Conservation (phyloP, 441 rosid species). For the Raphanus hybrid region DNA sequence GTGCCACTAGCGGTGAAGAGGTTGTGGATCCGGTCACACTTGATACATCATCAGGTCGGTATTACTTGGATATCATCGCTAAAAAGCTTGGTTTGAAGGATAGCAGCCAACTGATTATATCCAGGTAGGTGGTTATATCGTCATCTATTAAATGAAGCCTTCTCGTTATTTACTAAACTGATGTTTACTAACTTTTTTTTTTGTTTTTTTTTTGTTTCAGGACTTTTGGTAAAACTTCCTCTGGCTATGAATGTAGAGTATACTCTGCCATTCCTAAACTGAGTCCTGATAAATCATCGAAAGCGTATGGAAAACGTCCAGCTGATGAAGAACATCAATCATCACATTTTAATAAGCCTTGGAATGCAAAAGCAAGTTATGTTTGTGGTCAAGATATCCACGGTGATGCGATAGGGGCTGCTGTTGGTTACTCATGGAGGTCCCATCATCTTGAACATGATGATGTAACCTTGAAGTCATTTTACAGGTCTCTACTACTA, state of each 20-base stretch:
- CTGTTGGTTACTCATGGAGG: slow-evolving; percentile 77
- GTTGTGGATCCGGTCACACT: slow-evolving; percentile 56
- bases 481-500: slow-evolving; percentile 4
- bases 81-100: slow-evolving; percentile 61
- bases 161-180: not conserved
- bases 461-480: slow-evolving; percentile 43
- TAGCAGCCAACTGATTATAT: slow-evolving; percentile 60
- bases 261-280: slow-evolving; percentile 63
- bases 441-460: slow-evolving; percentile 65
- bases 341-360: slow-evolving; percentile 41
- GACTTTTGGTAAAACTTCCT: slow-evolving; percentile 27
- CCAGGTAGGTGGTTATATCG: slow-evolving; percentile 57
- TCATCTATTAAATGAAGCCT: not conserved
- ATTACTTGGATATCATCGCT: slow-evolving; percentile 78
- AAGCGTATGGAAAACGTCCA: slow-evolving; percentile 25
- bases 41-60: slow-evolving; percentile 51
- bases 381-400: slow-evolving; percentile 62
- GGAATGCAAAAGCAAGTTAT: slow-evolving; percentile 76
- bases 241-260: slow-evolving; percentile 74
- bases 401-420: slow-evolving; percentile 82
- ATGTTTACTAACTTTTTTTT: not conserved
- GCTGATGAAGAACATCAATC: slow-evolving; percentile 35
- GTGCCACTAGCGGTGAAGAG: slow-evolving; percentile 42
- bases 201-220: slow-evolving; percentile 46
- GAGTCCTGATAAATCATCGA: slow-evolving; percentile 51